Percentiles rank a stretch among this genome's conserved stretches.
Evolutionary conservation across 148 eudicot genomes (phyloP).

Genomic region (Pharnaceum exiguum): DNA sequence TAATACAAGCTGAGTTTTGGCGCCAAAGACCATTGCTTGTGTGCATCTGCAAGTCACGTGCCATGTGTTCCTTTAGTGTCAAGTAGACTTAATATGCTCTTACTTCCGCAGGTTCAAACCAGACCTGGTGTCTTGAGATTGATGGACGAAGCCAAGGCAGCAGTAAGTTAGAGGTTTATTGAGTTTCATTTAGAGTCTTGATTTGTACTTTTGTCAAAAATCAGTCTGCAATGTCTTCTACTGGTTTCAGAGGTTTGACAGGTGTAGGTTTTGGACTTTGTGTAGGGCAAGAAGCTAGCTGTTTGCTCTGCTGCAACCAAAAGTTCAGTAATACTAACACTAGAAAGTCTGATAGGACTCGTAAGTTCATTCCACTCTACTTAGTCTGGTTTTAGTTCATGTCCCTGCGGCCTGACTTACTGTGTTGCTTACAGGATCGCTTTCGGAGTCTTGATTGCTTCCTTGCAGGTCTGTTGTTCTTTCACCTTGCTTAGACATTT

Average conservation of each 20-base stretch:
- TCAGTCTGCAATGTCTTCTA: too few relatives aligned
- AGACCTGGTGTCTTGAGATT: constrained; percentile 93
- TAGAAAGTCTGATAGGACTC: constrained; percentile 89
- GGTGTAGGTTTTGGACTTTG: too few relatives aligned
- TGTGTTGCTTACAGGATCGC: constrained; percentile 54
- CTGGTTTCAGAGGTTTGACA: too few relatives aligned
- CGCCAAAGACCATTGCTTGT: too few relatives aligned
- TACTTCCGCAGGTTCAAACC: constrained; percentile 64
- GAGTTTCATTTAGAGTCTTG: background rate
- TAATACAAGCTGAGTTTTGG: background rate
- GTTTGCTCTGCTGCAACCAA: constrained; percentile 99
- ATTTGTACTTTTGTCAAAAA: too few relatives aligned
- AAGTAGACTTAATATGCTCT: too few relatives aligned
- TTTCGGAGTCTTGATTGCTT: constrained; percentile 90
- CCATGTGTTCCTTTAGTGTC: too few relatives aligned
- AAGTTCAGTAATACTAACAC: constrained; percentile 86
- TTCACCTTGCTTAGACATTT: too few relatives aligned
- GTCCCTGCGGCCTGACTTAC: background rate
- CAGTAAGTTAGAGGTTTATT: constrained; percentile 53
- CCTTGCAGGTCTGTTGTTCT: constrained; percentile 86
- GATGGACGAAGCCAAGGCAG: constrained; percentile 95
- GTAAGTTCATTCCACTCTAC: constrained; percentile 36
- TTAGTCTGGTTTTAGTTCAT: background rate
- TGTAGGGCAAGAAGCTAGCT: constrained; percentile 79
- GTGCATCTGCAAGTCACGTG: too few relatives aligned